Evolutionary conservation across 352 stramenopile species (phyloP).

Genomic region (Phytophthora pini): DNA sequence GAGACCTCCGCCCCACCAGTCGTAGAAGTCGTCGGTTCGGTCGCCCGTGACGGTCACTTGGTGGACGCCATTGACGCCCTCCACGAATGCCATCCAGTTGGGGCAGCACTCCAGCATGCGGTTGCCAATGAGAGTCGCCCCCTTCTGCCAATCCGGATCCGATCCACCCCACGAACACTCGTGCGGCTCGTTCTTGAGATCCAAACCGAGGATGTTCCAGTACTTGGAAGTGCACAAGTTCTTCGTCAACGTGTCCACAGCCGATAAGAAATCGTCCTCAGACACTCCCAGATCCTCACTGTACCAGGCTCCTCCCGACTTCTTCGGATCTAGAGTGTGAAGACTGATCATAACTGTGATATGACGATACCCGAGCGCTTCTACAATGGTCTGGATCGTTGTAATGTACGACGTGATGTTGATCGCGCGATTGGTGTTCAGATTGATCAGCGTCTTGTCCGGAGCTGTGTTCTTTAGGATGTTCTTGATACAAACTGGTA

Average conservation of each 20-base stretch:
- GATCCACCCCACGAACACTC: no score
- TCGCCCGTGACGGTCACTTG: constrained; percentile 39
- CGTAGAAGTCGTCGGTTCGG: constrained; percentile 44
- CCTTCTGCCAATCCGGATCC: constrained; percentile 62
- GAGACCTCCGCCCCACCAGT: constrained; percentile 73
- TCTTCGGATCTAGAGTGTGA: constrained; percentile 57
- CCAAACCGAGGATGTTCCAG: constrained; percentile 77
- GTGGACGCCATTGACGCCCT: constrained; percentile 53
- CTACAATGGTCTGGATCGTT: constrained; percentile 59
- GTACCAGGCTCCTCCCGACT: constrained; percentile 66
- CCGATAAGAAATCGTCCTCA: constrained; percentile 67
- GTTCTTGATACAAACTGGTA: constrained; percentile 67
- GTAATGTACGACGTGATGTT: constrained; percentile 68
- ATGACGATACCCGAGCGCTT: constrained; percentile 63
- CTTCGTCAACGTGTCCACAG: no score
- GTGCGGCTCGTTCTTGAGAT: constrained; percentile 81
- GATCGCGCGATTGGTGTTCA: constrained; percentile 70
- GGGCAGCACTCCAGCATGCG: constrained; percentile 63
- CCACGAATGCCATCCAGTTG: constrained; percentile 74
- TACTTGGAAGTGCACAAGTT: no score
- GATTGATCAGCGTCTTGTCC: constrained; percentile 59
- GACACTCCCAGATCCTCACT: constrained; percentile 50
- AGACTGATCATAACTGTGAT: constrained; percentile 71
- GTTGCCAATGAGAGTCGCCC: constrained; percentile 61
- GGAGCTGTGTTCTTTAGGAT: constrained; percentile 55